Evolutionary conservation across 75 land plant genomes (phyloP).

Genomic region (Sequoiadendron giganteum): DNA sequence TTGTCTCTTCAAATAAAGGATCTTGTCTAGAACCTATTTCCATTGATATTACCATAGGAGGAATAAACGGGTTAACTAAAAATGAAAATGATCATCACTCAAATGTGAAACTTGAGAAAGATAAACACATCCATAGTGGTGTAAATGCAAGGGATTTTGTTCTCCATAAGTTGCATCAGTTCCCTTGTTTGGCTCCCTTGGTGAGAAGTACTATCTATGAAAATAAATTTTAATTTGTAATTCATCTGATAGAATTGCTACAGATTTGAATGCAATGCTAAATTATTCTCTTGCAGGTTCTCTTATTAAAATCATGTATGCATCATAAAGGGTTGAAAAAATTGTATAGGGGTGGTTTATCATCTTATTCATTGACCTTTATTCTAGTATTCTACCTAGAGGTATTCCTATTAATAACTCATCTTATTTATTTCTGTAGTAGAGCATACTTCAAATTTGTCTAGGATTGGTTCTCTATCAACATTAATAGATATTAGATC

Average conservation of each 20-base stretch:
- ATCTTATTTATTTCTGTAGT: background rate
- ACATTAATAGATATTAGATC: background rate
- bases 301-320: slow-evolving; percentile 42
- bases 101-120: background rate
- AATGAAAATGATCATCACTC: background rate
- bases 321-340: slow-evolving; percentile 40
- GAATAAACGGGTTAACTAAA: slow-evolving; percentile 9
- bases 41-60: slow-evolving; percentile 45
- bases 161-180: slow-evolving; percentile 27
- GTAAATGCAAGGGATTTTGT: slow-evolving; percentile 47
- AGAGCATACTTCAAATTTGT: background rate
- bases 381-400: slow-evolving; percentile 51
- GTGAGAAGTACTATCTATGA: slow-evolving; percentile 18
- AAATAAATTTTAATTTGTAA: background rate
- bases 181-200: slow-evolving; percentile 54
- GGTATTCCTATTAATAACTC: slow-evolving; percentile 16
- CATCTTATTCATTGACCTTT: slow-evolving; percentile 42
- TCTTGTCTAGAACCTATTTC: slow-evolving; percentile 20
- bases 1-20: background rate
- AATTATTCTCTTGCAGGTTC: slow-evolving; percentile 25
- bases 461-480: background rate
- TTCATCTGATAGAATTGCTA: background rate
- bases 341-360: slow-evolving; percentile 44
- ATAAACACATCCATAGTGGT: slow-evolving; percentile 34
- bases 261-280: background rate